Percentiles rank a stretch among this genome's conserved stretches.
phyloP scores from a whole-genome alignment of 139 green algal genomes.

The Chlamydomonas applanata region DNA sequence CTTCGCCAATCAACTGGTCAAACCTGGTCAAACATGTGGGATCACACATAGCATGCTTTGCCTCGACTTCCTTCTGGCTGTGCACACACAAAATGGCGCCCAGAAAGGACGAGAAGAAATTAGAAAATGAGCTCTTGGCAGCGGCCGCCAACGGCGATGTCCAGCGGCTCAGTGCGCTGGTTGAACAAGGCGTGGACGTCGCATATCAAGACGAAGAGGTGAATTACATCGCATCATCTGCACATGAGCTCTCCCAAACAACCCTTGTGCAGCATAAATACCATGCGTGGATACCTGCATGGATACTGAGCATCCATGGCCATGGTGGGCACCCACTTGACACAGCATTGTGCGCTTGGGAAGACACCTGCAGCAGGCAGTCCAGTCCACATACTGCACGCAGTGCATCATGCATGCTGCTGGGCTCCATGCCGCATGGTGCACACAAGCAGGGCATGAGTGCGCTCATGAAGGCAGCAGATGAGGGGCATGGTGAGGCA shows the following conservation, averaged over 20 bases:
- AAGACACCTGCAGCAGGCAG: no score
- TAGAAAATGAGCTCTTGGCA: neutral
- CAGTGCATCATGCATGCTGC: no score
- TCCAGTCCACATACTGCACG: no score
- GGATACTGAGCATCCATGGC: neutral
- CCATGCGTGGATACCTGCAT: neutral
- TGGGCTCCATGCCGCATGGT: neutral
- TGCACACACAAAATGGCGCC: no score
- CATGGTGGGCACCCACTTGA: no score
- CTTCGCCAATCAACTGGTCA: no score
- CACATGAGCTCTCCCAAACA: no score
- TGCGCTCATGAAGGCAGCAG: conserved; percentile 27
- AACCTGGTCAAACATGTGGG: no score
- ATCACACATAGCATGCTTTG: no score
- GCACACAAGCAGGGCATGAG: conserved; percentile 17
- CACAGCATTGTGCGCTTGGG: no score
- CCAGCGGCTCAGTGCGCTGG: neutral
- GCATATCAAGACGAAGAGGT: conserved; percentile 12
- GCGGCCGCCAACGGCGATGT: conserved; percentile 15
- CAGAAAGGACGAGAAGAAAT: neutral
- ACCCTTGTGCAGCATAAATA: neutral
- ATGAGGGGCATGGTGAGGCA: conserved; percentile 12
- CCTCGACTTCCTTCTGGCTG: no score
- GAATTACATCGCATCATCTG: no score
- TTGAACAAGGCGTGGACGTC: conserved; percentile 20